Evolutionary conservation across 2,329 filamentous ascomycete genomes (phyloP), one percentile per base, ranked within the genome.

Genomic region (Didymella exigua): DNA sequence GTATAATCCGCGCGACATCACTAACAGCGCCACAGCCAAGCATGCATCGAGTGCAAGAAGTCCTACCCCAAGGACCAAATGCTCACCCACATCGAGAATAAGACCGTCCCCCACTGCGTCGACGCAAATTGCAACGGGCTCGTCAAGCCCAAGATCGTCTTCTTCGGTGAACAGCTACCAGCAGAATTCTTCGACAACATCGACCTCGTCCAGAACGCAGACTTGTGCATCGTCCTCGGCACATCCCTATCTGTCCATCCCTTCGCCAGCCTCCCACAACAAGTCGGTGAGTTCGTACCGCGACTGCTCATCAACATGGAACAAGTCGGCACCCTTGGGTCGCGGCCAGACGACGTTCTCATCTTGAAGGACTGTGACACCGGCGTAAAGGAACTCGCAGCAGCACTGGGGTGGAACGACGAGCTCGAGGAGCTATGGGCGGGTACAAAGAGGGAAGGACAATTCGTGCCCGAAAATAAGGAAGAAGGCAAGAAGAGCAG

Each of bases 131-230:
- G 93, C 72, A 79, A 83, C 30, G 93, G 93, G 0, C 78, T 95
- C 2, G 91, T 97, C 31, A 97, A 97, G 77, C 93, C 93, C 0
- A 91, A 96, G 67, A 96, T 97, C 70, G 91, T 96, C 29, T 97
- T 97, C 77, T 97, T 96, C 65, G 92, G 92, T 45, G 92, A 96
- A 71, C 75, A 83, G 1, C 76, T 93, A 2, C 90, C 90, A 0
- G 72, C 77, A 6, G 76, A 75, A 0, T 96, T 96, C 75, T 86
- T 88, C 69, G 70, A 76, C 6, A 86, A 84, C 54, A 77, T 79
- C 24, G 70, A 78, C 34, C 82, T 85, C 0, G 77, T 76, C 1
- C 24, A 23, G 2, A 76, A 82, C 65, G 89, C 91, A 0, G 91
- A 96, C 70, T 77, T 97, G 2, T 84, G 89, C 36, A 88, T 98